A percentile compares a stretch with the other conserved stretches of the same genome.
Evolutionary conservation across 345 rosid species (phyloP).

Genomic region (Salix purpurea): DNA sequence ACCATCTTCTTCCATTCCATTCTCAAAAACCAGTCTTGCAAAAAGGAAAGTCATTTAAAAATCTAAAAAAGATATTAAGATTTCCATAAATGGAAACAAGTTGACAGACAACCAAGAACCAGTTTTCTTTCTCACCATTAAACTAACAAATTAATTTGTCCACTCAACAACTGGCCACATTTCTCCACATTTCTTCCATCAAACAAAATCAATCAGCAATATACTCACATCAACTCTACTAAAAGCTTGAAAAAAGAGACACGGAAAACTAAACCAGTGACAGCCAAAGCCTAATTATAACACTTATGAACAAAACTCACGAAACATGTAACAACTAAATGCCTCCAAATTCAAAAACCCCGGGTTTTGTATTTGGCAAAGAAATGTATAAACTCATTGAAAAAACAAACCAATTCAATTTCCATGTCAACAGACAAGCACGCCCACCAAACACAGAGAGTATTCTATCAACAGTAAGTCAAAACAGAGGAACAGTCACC

Average conservation of each 20-base stretch:
- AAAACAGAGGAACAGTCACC: not conserved
- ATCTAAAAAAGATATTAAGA: not conserved
- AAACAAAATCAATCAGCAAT: not conserved
- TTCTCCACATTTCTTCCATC: not conserved
- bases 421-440: not conserved
- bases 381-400: not conserved
- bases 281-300: not conserved
- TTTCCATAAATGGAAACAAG: not conserved
- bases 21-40: not conserved
- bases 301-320: not conserved
- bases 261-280: not conserved
- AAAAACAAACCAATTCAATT: constrained; percentile 1
- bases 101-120: not conserved
- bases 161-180: not conserved
- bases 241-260: not conserved
- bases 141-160: not conserved
- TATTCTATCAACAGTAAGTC: not conserved
- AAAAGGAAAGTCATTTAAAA: not conserved
- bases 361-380: not conserved
- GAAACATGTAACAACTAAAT: not conserved
- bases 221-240: not conserved
- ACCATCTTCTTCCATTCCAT: not conserved
- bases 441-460: not conserved
- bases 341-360: not conserved
- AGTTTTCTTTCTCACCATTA: not conserved